phyloP scores from a whole-genome alignment of 805 yeast genomes.

The Helenozyma baotianmanensis region DNA sequence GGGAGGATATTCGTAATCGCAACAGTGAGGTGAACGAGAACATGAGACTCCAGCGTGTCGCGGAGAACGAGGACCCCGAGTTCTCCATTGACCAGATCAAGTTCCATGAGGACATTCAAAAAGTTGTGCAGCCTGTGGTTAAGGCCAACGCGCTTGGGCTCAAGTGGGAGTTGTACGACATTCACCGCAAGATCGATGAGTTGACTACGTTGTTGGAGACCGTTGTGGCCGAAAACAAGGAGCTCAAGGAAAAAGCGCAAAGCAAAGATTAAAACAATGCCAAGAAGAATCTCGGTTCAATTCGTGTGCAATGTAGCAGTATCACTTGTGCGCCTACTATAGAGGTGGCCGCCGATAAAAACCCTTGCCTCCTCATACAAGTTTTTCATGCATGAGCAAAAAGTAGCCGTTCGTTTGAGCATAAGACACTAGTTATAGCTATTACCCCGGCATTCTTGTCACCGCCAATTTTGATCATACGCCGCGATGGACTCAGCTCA shows the following conservation, averaged over 20 bases:
- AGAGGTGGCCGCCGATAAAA: too few species aligned
- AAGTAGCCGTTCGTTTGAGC: too few species aligned
- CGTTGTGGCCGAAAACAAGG: constrained; percentile 32
- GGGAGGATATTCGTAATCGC: constrained; percentile 37
- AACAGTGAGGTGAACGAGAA: constrained; percentile 34
- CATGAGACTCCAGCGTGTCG: constrained; percentile 50
- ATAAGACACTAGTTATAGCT: too few species aligned
- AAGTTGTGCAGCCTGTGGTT: constrained; percentile 55
- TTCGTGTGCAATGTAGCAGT: too few species aligned
- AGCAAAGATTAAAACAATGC: too few species aligned
- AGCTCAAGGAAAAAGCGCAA: constrained; percentile 11
- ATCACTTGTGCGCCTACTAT: too few species aligned
- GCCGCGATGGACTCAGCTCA: too few species aligned
- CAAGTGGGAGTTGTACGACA: constrained; percentile 58
- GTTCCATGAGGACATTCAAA: constrained; percentile 50
- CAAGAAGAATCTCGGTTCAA: too few species aligned
- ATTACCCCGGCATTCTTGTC: too few species aligned
- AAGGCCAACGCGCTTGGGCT: constrained; percentile 52
- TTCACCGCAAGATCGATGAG: constrained; percentile 49
- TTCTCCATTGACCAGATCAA: constrained; percentile 46
- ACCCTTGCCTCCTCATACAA: too few species aligned
- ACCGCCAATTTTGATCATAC: too few species aligned
- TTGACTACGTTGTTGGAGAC: constrained; percentile 37
- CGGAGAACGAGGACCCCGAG: constrained; percentile 66
- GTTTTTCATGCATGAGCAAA: too few species aligned